Conservation (phyloP, 1,139 yeast species). For the Pichia sp. region DNA sequence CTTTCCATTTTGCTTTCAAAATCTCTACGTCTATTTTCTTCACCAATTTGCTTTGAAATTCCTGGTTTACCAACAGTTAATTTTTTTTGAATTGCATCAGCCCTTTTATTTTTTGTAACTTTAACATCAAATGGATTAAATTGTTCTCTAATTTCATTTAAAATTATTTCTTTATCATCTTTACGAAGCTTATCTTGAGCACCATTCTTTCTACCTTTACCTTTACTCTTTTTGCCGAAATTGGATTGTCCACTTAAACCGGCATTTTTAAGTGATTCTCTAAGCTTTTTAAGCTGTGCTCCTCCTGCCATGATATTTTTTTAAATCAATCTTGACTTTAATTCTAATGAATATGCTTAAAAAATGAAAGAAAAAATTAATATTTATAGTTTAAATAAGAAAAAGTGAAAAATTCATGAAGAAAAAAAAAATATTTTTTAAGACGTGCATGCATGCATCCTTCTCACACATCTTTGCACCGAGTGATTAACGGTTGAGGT, state of each 20-base stretch:
- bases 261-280: constrained; percentile 65
- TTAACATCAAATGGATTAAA: constrained; percentile 88
- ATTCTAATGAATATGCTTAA: neutral
- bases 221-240: constrained; percentile 44
- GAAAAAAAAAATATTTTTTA: neutral
- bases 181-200: constrained; percentile 64
- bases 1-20: constrained; percentile 56
- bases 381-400: too few relatives aligned
- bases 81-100: constrained; percentile 50
- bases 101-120: constrained; percentile 61
- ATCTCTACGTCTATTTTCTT: constrained; percentile 63
- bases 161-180: constrained; percentile 52
- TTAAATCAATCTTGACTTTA: neutral
- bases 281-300: constrained; percentile 79
- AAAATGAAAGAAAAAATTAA: too few relatives aligned
- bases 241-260: constrained; percentile 84
- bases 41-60: constrained; percentile 70
- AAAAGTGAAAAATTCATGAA: too few relatives aligned
- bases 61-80: constrained; percentile 68
- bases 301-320: constrained; percentile 57
- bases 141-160: constrained; percentile 64
- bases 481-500: too few relatives aligned
- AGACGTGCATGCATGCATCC: too few relatives aligned
- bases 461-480: neutral
- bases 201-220: constrained; percentile 35